phyloP scores from a whole-genome alignment of 148 eudicot genomes.

The Cornus suecica region DNA sequence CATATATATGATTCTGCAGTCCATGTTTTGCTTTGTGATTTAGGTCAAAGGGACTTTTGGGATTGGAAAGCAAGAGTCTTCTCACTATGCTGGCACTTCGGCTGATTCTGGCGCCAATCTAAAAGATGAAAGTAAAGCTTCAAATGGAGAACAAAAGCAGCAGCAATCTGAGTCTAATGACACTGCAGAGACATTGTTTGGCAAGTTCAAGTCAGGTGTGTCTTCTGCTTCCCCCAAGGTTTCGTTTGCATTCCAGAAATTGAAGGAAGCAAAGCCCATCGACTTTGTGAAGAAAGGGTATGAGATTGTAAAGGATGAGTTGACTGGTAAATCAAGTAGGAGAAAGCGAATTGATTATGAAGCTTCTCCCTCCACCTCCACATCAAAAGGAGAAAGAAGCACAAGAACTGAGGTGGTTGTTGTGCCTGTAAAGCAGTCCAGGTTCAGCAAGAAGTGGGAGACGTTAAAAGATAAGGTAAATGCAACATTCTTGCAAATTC shows the following conservation, averaged over 20 bases:
- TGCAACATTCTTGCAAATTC: not conserved
- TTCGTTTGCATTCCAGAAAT: constrained; percentile 65
- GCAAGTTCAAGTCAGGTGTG: constrained; percentile 57
- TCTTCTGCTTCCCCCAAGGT: constrained; percentile 63
- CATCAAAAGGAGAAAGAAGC: constrained; percentile 56
- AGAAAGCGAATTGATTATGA: constrained; percentile 59
- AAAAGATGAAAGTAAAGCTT: constrained; percentile 26
- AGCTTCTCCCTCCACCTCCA: constrained; percentile 33
- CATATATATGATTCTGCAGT: not conserved
- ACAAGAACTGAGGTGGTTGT: constrained; percentile 73
- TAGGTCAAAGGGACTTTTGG: constrained; percentile 76
- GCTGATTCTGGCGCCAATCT: constrained; percentile 17
- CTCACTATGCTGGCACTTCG: constrained; percentile 31
- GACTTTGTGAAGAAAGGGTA: constrained; percentile 80
- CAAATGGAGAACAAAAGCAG: constrained; percentile 41
- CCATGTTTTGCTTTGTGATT: constrained; percentile 11
- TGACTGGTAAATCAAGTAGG: constrained; percentile 61
- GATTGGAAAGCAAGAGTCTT: constrained; percentile 58
- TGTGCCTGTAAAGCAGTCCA: constrained; percentile 67
- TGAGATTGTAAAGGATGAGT: constrained; percentile 80
- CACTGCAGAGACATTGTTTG: constrained; percentile 51
- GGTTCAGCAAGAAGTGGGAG: constrained; percentile 83
- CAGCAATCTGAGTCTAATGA: constrained; percentile 51
- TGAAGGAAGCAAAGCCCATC: constrained; percentile 78
- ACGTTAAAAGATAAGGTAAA: constrained; percentile 66